Evolutionary conservation across 2,329 filamentous ascomycete genomes (phyloP).

Genomic region (Mariannaea elegans): DNA sequence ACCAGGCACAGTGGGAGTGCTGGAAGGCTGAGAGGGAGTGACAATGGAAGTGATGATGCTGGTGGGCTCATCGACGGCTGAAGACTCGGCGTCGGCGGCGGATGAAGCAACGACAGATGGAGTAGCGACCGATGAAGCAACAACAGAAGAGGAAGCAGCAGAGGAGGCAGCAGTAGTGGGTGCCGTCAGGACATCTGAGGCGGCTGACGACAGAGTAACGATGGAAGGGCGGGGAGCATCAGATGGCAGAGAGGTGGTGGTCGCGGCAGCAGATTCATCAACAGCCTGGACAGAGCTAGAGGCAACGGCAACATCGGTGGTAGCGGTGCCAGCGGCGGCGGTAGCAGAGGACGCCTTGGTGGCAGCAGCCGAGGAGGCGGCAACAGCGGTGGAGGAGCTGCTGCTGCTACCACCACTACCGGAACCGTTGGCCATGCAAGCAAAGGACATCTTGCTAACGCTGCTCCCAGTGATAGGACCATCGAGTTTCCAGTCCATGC

Average conservation of each 20-base stretch:
- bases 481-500: slow-evolving; percentile 59
- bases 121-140: not conserved
- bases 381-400: slow-evolving; percentile 16
- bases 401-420: slow-evolving; percentile 6
- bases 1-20: slow-evolving; percentile 6
- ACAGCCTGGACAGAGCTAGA: slow-evolving; percentile 19
- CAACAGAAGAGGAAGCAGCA: slow-evolving; percentile 13
- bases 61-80: slow-evolving; percentile 15
- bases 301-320: not conserved
- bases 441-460: slow-evolving; percentile 61
- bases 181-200: slow-evolving; percentile 25
- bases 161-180: slow-evolving; percentile 6
- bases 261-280: slow-evolving; percentile 18
- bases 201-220: slow-evolving; percentile 19
- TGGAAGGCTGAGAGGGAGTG: not conserved
- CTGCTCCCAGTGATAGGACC: slow-evolving; percentile 32
- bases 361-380: slow-evolving; percentile 1
- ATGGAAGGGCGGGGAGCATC: slow-evolving; percentile 34
- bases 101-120: not conserved
- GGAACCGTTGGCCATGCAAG: slow-evolving; percentile 49
- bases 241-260: slow-evolving; percentile 10
- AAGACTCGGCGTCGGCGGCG: slow-evolving; percentile 1
- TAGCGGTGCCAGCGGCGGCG: not conserved
- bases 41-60: slow-evolving; percentile 20
- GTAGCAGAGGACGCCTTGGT: not conserved